Evolutionary conservation across 2,329 filamentous ascomycete genomes (phyloP).

Genomic region (Botrytis porri): DNA sequence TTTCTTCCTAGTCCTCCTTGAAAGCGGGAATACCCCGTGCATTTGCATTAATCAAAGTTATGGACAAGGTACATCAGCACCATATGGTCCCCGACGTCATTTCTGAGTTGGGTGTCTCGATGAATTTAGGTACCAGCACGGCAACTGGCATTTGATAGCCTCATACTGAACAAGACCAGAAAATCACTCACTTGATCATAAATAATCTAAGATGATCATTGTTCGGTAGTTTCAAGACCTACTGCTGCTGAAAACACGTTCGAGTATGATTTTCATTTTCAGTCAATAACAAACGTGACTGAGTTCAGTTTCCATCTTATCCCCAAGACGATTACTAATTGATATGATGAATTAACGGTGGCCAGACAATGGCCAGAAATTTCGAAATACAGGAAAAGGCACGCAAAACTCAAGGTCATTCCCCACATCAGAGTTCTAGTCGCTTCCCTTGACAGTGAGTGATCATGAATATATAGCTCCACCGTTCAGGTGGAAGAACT

Average conservation of each 20-base stretch:
- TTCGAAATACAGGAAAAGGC: background rate
- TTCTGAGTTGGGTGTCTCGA: background rate
- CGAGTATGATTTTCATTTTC: background rate
- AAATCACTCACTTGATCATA: background rate
- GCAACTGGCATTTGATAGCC: background rate
- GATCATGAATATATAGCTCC: too few relatives aligned
- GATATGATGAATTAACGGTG: fast-evolving
- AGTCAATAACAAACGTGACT: background rate
- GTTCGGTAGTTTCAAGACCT: background rate
- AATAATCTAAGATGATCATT: background rate
- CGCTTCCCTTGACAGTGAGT: too few relatives aligned
- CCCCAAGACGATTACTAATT: fast-evolving
- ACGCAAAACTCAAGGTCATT: background rate
- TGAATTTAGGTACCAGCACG: background rate
- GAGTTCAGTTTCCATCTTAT: background rate
- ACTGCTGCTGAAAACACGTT: background rate
- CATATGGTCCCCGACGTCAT: fast-evolving
- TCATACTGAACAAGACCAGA: background rate
- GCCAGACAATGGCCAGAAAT: background rate
- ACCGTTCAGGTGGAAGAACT: background rate
- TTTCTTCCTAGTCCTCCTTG: background rate
- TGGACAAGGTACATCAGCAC: background rate
- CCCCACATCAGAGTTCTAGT: background rate
- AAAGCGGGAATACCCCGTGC: background rate
- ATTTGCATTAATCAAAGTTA: background rate